These are phyloP conservation scores for Hanseniaspora uvarum DNA, from an alignment of 1,139 yeast genomes.

Conservation along the genomic window DNA sequence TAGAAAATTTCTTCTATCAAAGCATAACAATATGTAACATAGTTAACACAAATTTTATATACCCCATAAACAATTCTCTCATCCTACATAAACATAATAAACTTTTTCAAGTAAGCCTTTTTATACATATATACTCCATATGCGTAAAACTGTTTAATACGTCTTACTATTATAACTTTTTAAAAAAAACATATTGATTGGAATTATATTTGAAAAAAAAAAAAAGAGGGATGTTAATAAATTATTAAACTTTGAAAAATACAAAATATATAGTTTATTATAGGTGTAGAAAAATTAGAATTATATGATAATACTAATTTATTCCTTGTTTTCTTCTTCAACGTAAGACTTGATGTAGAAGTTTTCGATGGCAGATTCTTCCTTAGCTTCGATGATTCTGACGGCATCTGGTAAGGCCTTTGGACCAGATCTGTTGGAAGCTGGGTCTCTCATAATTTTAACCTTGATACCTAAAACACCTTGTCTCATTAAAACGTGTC, in stretches of 20 bases:
- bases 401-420: conserved; percentile 93
- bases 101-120: too few species aligned
- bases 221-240: neutral
- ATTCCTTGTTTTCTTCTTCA: conserved; percentile 22
- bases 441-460: conserved; percentile 99
- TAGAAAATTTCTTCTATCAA: neutral
- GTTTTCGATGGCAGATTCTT: conserved; percentile 77
- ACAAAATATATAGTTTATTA: neutral
- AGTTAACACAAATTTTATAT: neutral
- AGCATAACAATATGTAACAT: neutral
- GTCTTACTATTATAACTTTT: too few species aligned
- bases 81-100: neutral
- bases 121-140: too few species aligned
- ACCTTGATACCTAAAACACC: conserved; percentile 99
- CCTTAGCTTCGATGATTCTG: conserved; percentile 92
- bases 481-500: conserved; percentile 99
- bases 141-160: too few species aligned
- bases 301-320: conserved; percentile 22
- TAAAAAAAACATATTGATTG: too few species aligned
- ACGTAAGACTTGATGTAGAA: conserved; percentile 71
- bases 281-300: neutral
- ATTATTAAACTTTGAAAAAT: neutral
- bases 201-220: neutral
- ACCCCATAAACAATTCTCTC: neutral
- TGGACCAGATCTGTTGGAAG: conserved; percentile 82